Conservation (phyloP, 306 rosid genomes). For the Arachis hypogaea region DNA sequence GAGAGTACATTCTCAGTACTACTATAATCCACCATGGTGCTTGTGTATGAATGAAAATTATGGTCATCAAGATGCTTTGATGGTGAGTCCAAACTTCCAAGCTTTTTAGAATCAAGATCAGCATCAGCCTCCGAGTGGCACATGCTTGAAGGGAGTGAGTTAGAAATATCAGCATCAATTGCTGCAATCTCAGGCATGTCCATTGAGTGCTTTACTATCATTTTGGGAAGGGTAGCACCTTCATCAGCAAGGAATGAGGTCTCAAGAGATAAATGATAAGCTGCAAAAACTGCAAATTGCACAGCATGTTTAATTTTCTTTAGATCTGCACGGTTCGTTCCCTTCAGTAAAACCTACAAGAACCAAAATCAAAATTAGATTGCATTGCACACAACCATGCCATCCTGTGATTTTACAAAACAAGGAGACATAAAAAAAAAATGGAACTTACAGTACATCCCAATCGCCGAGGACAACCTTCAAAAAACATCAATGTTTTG, state of each 20-base stretch:
- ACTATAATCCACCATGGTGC: slow-evolving; percentile 44
- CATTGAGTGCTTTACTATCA: slow-evolving; percentile 48
- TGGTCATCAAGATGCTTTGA: slow-evolving; percentile 45
- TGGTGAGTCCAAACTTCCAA: slow-evolving; percentile 50
- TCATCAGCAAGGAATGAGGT: slow-evolving; percentile 98
- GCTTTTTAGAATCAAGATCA: slow-evolving; percentile 44
- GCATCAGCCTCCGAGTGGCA: slow-evolving; percentile 50
- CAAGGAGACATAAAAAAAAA: background rate
- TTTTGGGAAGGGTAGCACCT: slow-evolving; percentile 95
- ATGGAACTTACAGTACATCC: slow-evolving; percentile 82
- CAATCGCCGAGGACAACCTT: slow-evolving; percentile 96
- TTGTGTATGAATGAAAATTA: slow-evolving; percentile 46
- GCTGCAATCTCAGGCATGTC: slow-evolving; percentile 51
- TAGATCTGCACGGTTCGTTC: slow-evolving; percentile 73
- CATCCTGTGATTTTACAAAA: background rate
- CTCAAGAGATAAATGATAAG: slow-evolving; percentile 96
- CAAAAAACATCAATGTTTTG: slow-evolving; percentile 95
- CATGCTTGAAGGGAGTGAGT: slow-evolving; percentile 41
- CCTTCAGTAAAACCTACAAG: slow-evolving; percentile 84
- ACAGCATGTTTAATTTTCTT: slow-evolving; percentile 89
- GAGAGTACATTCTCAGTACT: slow-evolving; percentile 42
- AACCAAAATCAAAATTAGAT: slow-evolving; percentile 45
- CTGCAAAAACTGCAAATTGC: slow-evolving; percentile 94
- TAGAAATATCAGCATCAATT: slow-evolving; percentile 48
- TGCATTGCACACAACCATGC: background rate